Conservation (phyloP, 1,284 basidiomycete genomes). For the Papiliotrema nemorosa region DNA sequence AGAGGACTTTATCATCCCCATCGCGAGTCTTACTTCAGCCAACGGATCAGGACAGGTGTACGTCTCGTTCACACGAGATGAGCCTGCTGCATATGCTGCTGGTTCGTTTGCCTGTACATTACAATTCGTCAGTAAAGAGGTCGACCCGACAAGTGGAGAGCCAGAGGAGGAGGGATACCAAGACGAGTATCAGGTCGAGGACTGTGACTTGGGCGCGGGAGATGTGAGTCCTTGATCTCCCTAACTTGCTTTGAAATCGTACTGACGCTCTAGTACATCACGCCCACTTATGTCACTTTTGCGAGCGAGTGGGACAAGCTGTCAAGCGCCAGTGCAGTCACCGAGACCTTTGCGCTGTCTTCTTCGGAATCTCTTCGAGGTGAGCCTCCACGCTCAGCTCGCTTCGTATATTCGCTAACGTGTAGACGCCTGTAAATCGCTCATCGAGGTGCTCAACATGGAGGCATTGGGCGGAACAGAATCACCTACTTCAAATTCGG, state of each 20-base stretch:
- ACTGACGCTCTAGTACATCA: slow-evolving; percentile 62
- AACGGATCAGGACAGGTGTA: slow-evolving; percentile 80
- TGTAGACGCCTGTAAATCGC: slow-evolving; percentile 39
- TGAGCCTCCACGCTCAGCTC: slow-evolving; percentile 51
- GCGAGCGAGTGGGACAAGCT: slow-evolving; percentile 92
- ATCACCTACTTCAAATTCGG: slow-evolving; percentile 70
- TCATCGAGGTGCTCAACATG: slow-evolving; percentile 77
- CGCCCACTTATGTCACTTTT: slow-evolving; percentile 88
- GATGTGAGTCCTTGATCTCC: too few relatives aligned
- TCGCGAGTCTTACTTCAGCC: slow-evolving; percentile 64
- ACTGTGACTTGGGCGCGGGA: slow-evolving; percentile 84
- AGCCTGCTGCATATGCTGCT: slow-evolving; percentile 70
- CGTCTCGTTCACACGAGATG: slow-evolving; percentile 85
- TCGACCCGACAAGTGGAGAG: slow-evolving; percentile 93
- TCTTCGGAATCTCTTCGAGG: slow-evolving; percentile 92
- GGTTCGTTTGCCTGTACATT: slow-evolving; percentile 91
- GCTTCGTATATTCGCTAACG: not conserved
- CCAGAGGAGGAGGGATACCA: slow-evolving; percentile 98
- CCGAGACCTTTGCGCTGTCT: slow-evolving; percentile 91
- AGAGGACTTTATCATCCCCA: slow-evolving; percentile 93
- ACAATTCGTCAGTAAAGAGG: slow-evolving; percentile 95
- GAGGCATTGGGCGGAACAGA: slow-evolving; percentile 89
- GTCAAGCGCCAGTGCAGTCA: slow-evolving; percentile 66
- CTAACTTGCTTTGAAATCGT: not conserved
- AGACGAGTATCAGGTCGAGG: slow-evolving; percentile 97